phyloP scores from a whole-genome alignment of 1,139 yeast genomes.

The Komagataea norvegica region DNA sequence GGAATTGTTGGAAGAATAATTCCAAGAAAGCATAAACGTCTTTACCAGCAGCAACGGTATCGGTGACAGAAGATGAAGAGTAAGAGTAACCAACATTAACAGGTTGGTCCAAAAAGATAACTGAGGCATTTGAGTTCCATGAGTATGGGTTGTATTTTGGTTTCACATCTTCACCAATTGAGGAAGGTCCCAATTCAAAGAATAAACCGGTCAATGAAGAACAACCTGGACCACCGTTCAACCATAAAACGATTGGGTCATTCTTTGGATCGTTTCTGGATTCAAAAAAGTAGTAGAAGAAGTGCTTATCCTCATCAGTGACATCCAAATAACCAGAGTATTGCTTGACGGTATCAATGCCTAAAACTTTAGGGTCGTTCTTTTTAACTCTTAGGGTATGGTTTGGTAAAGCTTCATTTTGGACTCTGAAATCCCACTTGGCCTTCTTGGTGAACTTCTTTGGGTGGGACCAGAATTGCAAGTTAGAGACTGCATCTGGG shows the following conservation, averaged over 20 bases:
- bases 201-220: conserved; percentile 87
- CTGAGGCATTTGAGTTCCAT: conserved; percentile 88
- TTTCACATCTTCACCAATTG: conserved; percentile 58
- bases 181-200: conserved; percentile 86
- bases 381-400: conserved; percentile 56
- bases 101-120: conserved; percentile 91
- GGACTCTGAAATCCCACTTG: conserved; percentile 55
- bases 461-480: conserved; percentile 49
- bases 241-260: conserved; percentile 85
- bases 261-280: conserved; percentile 82
- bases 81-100: conserved; percentile 92
- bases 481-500: conserved; percentile 46
- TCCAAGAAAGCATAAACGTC: conserved; percentile 91
- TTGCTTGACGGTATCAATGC: conserved; percentile 75
- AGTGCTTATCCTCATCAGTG: conserved; percentile 77
- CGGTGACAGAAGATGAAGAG: conserved; percentile 55
- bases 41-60: conserved; percentile 84
- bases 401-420: conserved; percentile 40
- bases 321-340: conserved; percentile 86
- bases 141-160: conserved; percentile 75
- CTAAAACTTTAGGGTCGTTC: conserved; percentile 51
- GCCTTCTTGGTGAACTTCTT: conserved; percentile 37
- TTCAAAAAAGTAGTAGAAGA: conserved; percentile 83
- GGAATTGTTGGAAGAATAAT: conserved; percentile 87
- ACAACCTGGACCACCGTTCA: conserved; percentile 92